Base-by-base conservation (phyloP, 495 filamentous ascomycete species). In the Hypoxylon cercidicola region DNA sequence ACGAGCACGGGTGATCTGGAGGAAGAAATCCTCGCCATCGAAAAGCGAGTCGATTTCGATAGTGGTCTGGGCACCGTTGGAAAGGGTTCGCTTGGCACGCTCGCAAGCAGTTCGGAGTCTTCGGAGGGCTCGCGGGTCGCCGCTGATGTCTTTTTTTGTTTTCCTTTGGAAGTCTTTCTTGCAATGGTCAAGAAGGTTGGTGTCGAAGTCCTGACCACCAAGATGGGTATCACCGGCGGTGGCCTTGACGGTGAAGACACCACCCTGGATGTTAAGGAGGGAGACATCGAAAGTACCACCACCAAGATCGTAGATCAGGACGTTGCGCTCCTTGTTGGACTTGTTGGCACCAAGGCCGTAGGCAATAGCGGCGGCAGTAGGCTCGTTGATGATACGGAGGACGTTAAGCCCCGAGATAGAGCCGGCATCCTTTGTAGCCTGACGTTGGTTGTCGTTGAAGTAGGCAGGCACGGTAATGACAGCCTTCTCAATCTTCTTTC, bases 221-320 rank as follows among this genome's bases (percentile, higher is more conserved):
- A 98, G 85, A 81, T 98, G 95, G 74, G 95, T 99, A 77, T 99
- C 95, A 90, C 95, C 95, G 72, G 96, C 95, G 63, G 95, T 98
- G 34, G 95, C 91, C 86, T 94, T 96, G 77, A 99, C 95, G 73
- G 97, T 97, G 87, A 98, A 98, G 79, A 98, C 96, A 88, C 95
- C 95, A 81, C 96, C 94, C 82, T 98, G 93, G 75, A 98, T 98
- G 80, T 94, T 96, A 52, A 98, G 85, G 53, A 98, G 92, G 50
- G 94, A 97, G 15, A 99, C 96, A 96, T 98, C 95, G 82, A 98
- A 99, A 76, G 96, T 98, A 86, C 95, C 95, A 87, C 96, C 95
- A 86, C 95, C 96, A 60, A 99, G 84, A 86, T 99, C 95, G 86
- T 97, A 99, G 83, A 99, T 98, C 66, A 99, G 87, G 68, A 98